Percentiles rank a stretch among this genome's conserved stretches.
Conservation (phyloP, 2,329 filamentous ascomycete species). For the Cladosporium sp. region DNA sequence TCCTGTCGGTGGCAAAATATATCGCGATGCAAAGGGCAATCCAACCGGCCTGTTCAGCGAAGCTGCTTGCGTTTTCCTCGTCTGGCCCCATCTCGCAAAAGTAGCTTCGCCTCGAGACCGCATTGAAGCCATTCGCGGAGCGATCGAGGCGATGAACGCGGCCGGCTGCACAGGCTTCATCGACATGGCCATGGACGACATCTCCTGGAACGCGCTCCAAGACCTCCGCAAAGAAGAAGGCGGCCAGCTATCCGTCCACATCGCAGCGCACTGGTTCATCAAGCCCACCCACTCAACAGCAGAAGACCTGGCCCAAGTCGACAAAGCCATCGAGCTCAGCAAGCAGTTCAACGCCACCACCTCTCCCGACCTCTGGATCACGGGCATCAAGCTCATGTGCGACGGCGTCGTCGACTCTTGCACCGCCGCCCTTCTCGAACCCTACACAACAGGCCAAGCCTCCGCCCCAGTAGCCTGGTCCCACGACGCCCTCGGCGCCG, state of each 20-base stretch:
- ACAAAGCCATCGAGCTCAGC: constrained; percentile 47
- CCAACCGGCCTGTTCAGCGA: constrained; percentile 52
- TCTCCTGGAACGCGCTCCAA: constrained; percentile 49
- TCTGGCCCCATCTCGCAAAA: constrained; percentile 52
- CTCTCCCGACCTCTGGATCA: constrained; percentile 48
- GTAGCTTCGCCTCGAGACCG: constrained; percentile 49
- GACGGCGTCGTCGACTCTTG: constrained; percentile 64
- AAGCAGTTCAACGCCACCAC: constrained; percentile 42
- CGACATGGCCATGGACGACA: constrained; percentile 59
- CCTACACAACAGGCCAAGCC: constrained; percentile 49
- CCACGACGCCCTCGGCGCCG: constrained; percentile 47
- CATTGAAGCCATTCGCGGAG: constrained; percentile 42
- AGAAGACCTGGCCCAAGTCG: constrained; percentile 48
- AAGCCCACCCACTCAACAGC: constrained; percentile 43
- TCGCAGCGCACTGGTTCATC: constrained; percentile 57
- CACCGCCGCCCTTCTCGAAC: constrained; percentile 57
- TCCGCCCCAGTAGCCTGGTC: constrained; percentile 53
- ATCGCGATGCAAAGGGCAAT: constrained; percentile 45
- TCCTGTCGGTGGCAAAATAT: constrained; percentile 51
- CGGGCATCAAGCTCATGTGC: constrained; percentile 62
- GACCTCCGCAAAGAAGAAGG: constrained; percentile 33
- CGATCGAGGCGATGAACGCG: constrained; percentile 47
- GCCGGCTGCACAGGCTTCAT: constrained; percentile 53
- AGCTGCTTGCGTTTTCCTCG: constrained; percentile 50
- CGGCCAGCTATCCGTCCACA: constrained; percentile 40